Base-by-base conservation (phyloP, 805 yeast species). In the Debaryomyces prosopidis region DNA sequence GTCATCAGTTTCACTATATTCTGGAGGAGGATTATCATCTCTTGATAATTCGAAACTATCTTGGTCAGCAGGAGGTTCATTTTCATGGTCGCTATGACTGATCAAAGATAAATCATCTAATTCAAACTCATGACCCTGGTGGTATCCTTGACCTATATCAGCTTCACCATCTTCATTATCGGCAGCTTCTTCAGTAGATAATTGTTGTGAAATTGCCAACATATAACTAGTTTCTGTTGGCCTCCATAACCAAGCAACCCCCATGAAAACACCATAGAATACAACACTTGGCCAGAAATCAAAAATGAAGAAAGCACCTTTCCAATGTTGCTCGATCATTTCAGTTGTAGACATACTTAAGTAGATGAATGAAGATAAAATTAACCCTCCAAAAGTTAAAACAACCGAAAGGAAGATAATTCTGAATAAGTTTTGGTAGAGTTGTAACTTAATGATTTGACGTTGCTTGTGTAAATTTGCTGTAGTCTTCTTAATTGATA, bases 281-380 rank as follows among this genome's bases (percentile, higher is more conserved):
- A 90, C 85, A 40, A 89, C 77, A 40, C 96, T 84, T 33, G 97
- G 96, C 97, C 98, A 91, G 71, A 96, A 95, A 56, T 92, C 97
- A 37, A 85, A 77, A 43, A 89, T 68, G 58, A 94, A 89, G 73
- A 89, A 91, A 59, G 95, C 81, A 37, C 89, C 80, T 68, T 91
- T 88, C 99, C 99, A 94, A 62, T 88, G 85, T 54, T 81, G 81
- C 59, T 91, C 96, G 47, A 92, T 78, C 62, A 88, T 78, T 48
- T 89, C 87, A 11, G 85, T 77, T 5, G 86, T 73, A 19, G 89
- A 80, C 79, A 87, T 85, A 36, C 88, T 85, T 52, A 90, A 72
- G 55, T 83, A 78, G 34, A 88, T 71, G 51, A 92, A 77, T 2
- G 88, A 79, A 12, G 90, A 80, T 36, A 89, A 64, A 18, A 86